Base-by-base conservation (phyloP, 129 eudicot species). In the Tagetes patula region DNA sequence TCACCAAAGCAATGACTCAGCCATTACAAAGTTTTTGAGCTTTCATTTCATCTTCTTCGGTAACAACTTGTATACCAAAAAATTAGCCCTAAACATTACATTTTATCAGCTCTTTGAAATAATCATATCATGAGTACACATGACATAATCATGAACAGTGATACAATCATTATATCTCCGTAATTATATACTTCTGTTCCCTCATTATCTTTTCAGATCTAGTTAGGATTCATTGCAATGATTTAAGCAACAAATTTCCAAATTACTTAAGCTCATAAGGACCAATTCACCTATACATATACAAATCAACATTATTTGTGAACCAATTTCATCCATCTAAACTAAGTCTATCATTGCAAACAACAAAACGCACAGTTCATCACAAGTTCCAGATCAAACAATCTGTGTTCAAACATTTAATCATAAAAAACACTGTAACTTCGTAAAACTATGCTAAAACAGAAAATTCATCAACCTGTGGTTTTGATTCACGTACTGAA, bases 121-220 rank as follows among this genome's bases (percentile, higher is more conserved):
- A 3, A 32, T 76, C 61, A 40, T 27, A 85, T 92, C 96, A 91
- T 50, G 96, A 48, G 20, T 11, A 48, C 54, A 3, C 54, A 48
- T 48, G 13, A 42, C 5, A 3, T 6, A 46, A 1, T 48, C 54
- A 48, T 48, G 14, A 48, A 48, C 2, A 10, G 53, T 10, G n/a
- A 48, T 20, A 20, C 27, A 20, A 1, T 48, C 14, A 48, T 12
- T 48, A 10, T 48, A 48, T 48, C 4, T 47, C 52, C 8, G n/a
- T 7, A 47, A 47, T 47, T 2, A 45, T 6, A 0, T 5, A 5
- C 12, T 9, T 46, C 2, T 46, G 50, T 46, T 46, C 50, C 9
- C 50, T 45, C 0, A 6, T 41, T 41, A 41, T 8, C 46, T 41
- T 4, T 41, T 41, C 7, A 41, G 8, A 41, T 41, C 0, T 41